Base-by-base conservation (phyloP, 108 stramenopile genomes). In the Cyclostephanos invisitatus region DNA sequence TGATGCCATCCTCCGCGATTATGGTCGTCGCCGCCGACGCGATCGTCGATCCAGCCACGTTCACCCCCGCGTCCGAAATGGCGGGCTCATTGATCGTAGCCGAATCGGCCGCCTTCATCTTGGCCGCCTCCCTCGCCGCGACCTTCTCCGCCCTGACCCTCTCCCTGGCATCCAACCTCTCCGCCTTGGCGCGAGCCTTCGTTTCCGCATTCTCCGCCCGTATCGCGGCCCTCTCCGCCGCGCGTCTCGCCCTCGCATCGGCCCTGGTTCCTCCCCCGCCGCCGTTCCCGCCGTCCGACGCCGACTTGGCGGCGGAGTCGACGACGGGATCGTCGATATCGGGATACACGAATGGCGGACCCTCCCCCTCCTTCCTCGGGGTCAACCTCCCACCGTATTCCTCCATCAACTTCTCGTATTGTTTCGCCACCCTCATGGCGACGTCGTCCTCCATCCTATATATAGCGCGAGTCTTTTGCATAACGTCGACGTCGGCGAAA, bases 371-470 rank as follows among this genome's bases (percentile, higher is more conserved):
- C 48, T 78, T 51, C 17, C 37, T 7, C 9, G 77, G 75, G 40
- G 69, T 72, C 48, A 80, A 24, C 14, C 79, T 51, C 22, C 75
- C 75, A 10, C 70, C 70, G 50, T 80, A 55, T 38, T 80, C 35
- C 18, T 70, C 74, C 72, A 78, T 74, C 61, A 82, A 54, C 8
- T 29, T 24, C 29, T 82, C 73, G 74, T 77, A 78, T 40, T 84
- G 70, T 18, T 56, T 78, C 15, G 83, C 69, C 3, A 80, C 68
- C 47, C 72, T 68, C 22, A 61, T 72, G 12, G 78, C 78, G 9
- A 80, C 61, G 11, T 64, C 54, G 51, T 80, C 54, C 21, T 80
- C 78, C 78, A 80, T 73, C 58, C 73, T 80, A 53, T 80, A 80
- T 37, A 80, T 68, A 10, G 78, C 72, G 2, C 78, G 61, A 7